Evolutionary conservation across 2,329 filamentous ascomycete species (phyloP), one percentile per base, ranked within the genome.

Genomic region (Knoxdaviesia capensis): DNA sequence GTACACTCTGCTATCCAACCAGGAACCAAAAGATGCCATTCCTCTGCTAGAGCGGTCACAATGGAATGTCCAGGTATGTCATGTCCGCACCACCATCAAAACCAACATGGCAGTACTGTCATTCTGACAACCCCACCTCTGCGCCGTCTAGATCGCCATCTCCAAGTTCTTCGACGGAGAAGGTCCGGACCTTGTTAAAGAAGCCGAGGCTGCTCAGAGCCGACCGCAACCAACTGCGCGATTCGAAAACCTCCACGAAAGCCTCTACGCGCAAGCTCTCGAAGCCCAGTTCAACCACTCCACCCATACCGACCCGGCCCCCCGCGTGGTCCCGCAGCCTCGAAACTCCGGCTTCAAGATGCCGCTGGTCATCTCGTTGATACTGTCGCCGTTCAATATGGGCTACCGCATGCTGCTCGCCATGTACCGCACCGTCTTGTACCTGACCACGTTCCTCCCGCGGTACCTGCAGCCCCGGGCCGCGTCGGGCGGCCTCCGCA

Each of bases 111-210:
- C 4, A 6, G 20, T 2, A 33, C 34, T 31, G 6, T 29, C n/a
- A 36, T 34, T 20, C 41, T 32, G n/a, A 7, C 8, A 31, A 8
- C 3, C 11, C 5, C 11, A 35, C 7, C 8, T 8, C 29, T 20
- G 6, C 33, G 20, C 10, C 11, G 9, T 44, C 5, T 55, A 94
- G 79, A 94, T 96, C 52, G 88, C 90, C 44, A 88, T 98, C 48
- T 76, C 90, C 49, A 92, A 92, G 55, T 96, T 96, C 71, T 98
- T 94, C 57, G 90, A 98, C 53, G 90, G 90, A 50, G 90, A 96
- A 61, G 80, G 80, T 4, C 73, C 85, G 40, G 84, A 93, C 56
- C 80, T 75, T 8, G 64, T 88, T 11, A 80, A 81, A 44, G 84
- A 90, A 61, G 82, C 82, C 44, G 69, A 77, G 41, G 70, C 77